Base-by-base conservation (phyloP, 305 asterid genomes). In the Withania somnifera region DNA sequence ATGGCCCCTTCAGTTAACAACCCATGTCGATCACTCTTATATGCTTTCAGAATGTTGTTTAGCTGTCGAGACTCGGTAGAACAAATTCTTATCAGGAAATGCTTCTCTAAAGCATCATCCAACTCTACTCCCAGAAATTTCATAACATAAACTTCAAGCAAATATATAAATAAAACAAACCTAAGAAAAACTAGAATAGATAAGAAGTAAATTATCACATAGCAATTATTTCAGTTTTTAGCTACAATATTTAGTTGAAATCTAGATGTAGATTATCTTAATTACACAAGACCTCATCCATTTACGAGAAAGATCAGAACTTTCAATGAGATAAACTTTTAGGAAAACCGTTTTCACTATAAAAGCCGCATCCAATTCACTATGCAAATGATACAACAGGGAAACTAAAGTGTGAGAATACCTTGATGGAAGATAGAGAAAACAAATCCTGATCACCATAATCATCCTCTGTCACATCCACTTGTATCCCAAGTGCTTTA, bases 401-500 rank as follows among this genome's bases (percentile, higher is more conserved):
- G 40, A 45, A 71, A 51, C 24, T 47, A 3, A 73, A 73, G 60
- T 7, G 42, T 73, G 57, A 77, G 53, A 10, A 83, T 45, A 89
- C 92, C 91, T 86, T 88, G 83, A 89, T 88, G 26, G 97, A 87
- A 76, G 97, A 60, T 82, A 97, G 85, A 82, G 96, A 88, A 77
- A 97, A 97, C 89, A 97, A 82, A 28, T 97, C 98, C 81, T 66
- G 87, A 87, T 97, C 99, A 11, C 83, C 82, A 88, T 94, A 94
- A 56, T 92, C 93, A 86, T 97, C 99, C 38, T 86, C 90, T 17
- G 89, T 86, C 24, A 88, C 97, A 83, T 96, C 99, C 77, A 68
- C 83, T 71, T 91, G 94, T 80, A 83, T 83, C 81, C 98, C 99
- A 40, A 89, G 88, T 79, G 96, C 95, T 90, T 94, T 96, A 77